A percentile compares a stretch with the other conserved stretches of the same genome.
These are phyloP conservation scores for Phlyctochytrium bullatum DNA, from an alignment of 192 early-diverging fungal species.

Conservation along the genomic window DNA sequence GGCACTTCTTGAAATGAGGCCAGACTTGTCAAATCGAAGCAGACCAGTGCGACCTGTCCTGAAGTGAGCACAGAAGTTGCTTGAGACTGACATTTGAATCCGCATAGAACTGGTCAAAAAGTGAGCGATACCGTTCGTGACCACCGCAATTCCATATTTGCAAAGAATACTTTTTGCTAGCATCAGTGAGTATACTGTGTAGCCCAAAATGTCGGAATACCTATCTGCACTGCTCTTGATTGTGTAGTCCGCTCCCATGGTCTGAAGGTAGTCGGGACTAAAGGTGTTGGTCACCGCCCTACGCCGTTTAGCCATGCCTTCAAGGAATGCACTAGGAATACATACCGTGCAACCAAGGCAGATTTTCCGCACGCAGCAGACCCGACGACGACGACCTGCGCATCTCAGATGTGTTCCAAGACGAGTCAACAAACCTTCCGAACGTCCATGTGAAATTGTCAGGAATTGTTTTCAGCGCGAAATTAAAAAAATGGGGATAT, in stretches of 20 bases:
- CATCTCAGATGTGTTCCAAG: no score
- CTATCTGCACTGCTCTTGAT: constrained; percentile 42
- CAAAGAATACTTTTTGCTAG: constrained; percentile 43
- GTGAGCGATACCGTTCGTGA: constrained; percentile 51
- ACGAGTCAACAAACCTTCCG: no score
- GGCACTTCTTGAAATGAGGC: constrained; percentile 49
- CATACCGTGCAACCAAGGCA: constrained; percentile 43
- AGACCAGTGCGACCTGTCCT: constrained; percentile 43
- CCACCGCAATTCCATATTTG: constrained; percentile 55
- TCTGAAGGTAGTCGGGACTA: constrained; percentile 48
- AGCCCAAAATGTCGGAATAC: constrained; percentile 15
- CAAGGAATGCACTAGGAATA: not conserved
- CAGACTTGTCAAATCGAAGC: constrained; percentile 51
- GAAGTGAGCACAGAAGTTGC: not conserved
- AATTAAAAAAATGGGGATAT: not conserved
- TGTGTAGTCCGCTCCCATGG: constrained; percentile 53
- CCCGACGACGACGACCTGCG: constrained; percentile 49
- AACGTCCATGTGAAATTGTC: constrained; percentile 1
- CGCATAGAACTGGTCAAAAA: constrained; percentile 53
- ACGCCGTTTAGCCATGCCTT: no score
- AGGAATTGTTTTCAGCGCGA: not conserved
- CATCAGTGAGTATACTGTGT: not conserved
- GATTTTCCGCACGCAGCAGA: constrained; percentile 47
- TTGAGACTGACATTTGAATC: constrained; percentile 33
- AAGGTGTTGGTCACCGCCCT: constrained; percentile 46